Evolutionary conservation across 1,139 yeast genomes (phyloP).

Genomic region (Scheffersomyces segobiensis): DNA sequence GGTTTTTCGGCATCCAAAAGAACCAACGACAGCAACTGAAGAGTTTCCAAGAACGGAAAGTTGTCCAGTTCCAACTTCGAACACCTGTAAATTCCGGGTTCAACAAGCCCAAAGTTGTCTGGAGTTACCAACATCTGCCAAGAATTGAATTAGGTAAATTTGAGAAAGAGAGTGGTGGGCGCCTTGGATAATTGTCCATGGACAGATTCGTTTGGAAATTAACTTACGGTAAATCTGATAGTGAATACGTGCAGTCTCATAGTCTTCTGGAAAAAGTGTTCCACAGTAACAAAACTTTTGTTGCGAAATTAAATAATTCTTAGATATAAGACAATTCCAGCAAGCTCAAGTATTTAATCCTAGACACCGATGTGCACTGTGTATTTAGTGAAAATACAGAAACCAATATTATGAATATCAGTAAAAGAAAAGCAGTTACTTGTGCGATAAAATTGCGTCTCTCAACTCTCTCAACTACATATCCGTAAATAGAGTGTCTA

Average conservation of each 20-base stretch:
- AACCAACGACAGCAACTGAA: conserved; percentile 56
- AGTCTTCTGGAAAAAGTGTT: too few species aligned
- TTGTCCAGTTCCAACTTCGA: conserved; percentile 56
- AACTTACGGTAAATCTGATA: not conserved
- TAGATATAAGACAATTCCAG: too few species aligned
- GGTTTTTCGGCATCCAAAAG: conserved; percentile 75
- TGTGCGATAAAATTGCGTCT: too few species aligned
- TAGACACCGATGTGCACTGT: too few species aligned
- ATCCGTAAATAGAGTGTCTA: too few species aligned
- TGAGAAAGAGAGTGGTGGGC: not conserved
- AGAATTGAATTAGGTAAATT: not conserved
- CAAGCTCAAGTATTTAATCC: too few species aligned
- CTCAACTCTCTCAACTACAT: too few species aligned
- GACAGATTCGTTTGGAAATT: not conserved
- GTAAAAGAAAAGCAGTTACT: too few species aligned
- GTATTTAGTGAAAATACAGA: too few species aligned
- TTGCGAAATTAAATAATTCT: not conserved
- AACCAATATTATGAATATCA: too few species aligned
- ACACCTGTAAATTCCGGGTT: conserved; percentile 67
- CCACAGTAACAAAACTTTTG: not conserved
- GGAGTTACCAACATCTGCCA: conserved; percentile 70
- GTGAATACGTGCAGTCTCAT: not conserved
- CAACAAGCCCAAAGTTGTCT: conserved; percentile 75
- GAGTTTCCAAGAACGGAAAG: conserved; percentile 65
- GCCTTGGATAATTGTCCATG: not conserved